Conservation (phyloP, 257 asterid genomes). For the Primulina eburnea region DNA sequence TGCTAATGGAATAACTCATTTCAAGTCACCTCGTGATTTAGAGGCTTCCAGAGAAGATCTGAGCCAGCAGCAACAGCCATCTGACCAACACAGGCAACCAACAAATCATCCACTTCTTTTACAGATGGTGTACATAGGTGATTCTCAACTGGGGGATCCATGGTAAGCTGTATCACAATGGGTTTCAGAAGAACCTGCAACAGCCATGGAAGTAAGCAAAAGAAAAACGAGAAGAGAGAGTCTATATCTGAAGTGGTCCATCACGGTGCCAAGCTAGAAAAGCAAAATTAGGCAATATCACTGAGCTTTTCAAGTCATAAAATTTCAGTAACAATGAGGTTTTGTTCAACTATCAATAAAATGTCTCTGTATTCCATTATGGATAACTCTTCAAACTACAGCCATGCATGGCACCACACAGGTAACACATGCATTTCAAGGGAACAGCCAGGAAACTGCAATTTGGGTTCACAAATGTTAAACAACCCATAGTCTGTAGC, state of each 20-base stretch:
- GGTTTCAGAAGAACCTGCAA: constrained; percentile 81
- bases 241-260: background rate
- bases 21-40: constrained; percentile 78
- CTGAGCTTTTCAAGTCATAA: no score
- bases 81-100: constrained; percentile 74
- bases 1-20: background rate
- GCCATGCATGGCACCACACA: no score
- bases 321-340: no score
- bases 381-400: no score
- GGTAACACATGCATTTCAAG: no score
- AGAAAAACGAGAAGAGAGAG: constrained; percentile 4
- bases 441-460: no score
- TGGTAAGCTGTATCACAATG: constrained; percentile 68
- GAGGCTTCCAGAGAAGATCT: constrained; percentile 90
- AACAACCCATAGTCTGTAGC: no score
- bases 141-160: constrained; percentile 68
- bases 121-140: constrained; percentile 56
- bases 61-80: constrained; percentile 95
- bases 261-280: constrained; percentile 1
- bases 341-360: no score
- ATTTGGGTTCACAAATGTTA: no score
- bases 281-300: no score
- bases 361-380: no score
- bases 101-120: constrained; percentile 63
- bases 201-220: constrained; percentile 18